phyloP scores from a whole-genome alignment of 331 rosid genomes.

The Quercus phellos region DNA sequence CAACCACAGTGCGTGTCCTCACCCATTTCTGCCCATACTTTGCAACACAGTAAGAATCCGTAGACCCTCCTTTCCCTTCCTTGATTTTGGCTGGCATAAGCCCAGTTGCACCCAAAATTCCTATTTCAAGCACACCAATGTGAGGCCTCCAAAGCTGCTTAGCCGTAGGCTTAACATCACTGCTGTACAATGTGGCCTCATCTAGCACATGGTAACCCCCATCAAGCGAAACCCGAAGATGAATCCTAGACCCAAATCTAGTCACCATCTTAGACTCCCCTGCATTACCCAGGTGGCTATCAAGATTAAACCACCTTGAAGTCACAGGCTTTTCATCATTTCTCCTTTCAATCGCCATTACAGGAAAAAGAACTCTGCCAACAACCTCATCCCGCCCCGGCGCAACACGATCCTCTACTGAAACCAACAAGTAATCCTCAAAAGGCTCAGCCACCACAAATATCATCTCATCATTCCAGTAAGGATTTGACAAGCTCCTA shows the following conservation, averaged over 20 bases:
- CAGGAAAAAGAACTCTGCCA: conserved; percentile 41
- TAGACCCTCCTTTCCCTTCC: conserved; percentile 52
- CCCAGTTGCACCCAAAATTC: conserved; percentile 60
- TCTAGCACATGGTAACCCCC: conserved; percentile 69
- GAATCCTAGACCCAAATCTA: conserved; percentile 54
- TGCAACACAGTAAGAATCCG: conserved; percentile 59
- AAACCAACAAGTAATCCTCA: conserved; percentile 47
- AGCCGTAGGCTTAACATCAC: conserved; percentile 59
- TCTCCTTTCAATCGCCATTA: conserved; percentile 41
- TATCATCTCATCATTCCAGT: conserved; percentile 53
- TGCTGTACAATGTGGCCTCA: conserved; percentile 60
- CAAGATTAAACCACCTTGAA: conserved; percentile 62
- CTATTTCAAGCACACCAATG: conserved; percentile 61
- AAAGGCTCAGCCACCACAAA: conserved; percentile 63
- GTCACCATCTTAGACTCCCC: conserved; percentile 37
- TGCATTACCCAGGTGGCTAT: conserved; percentile 25
- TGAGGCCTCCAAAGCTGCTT: conserved; percentile 61
- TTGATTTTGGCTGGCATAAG: conserved; percentile 58
- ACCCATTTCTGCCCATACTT: conserved; percentile 65
- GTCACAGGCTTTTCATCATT: conserved; percentile 41
- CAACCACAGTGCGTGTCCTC: conserved; percentile 51
- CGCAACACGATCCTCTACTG: conserved; percentile 43
- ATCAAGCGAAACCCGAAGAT: conserved; percentile 50
- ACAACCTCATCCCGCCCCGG: conserved; percentile 45
- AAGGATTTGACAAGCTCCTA: conserved; percentile 53